Conservation (phyloP, 768 basidiomycete genomes). For the Serendipita sp. region DNA sequence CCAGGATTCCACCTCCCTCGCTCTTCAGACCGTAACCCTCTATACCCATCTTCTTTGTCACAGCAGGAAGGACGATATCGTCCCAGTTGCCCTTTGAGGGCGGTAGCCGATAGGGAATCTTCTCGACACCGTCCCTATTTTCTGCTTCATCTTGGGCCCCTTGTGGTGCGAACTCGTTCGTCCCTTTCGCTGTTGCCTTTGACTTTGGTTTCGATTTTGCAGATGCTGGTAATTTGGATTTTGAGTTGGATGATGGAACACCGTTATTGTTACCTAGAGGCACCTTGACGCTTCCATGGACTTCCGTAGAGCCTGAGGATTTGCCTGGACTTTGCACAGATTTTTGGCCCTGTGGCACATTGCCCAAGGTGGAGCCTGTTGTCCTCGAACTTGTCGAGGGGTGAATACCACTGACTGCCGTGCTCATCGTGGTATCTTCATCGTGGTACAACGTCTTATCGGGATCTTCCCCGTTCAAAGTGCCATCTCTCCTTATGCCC, state of each 20-base stretch:
- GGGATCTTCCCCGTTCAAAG: neutral
- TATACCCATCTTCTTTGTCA: conserved; percentile 68
- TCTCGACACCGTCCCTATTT: neutral
- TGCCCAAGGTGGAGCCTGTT: neutral
- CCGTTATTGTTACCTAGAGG: conserved; percentile 34
- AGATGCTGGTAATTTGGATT: conserved; percentile 19
- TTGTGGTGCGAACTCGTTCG: neutral
- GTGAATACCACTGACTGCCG: neutral
- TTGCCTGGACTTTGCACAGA: neutral
- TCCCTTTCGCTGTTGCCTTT: neutral
- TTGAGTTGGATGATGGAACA: conserved; percentile 19
- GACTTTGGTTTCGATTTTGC: conserved; percentile 8
- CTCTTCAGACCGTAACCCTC: conserved; percentile 25
- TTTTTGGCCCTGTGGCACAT: neutral
- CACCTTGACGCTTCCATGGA: conserved; percentile 17
- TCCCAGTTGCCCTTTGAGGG: conserved; percentile 60
- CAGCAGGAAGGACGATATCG: conserved; percentile 72
- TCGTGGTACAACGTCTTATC: neutral
- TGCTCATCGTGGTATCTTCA: conserved; percentile 1
- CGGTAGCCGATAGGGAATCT: neutral
- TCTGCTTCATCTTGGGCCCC: neutral
- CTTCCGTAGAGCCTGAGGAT: neutral
- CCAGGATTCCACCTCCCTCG: neutral
- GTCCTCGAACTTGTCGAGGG: neutral
- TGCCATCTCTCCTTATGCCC: neutral